Evolutionary conservation across 257 asterid genomes (phyloP).

Genomic region (Fraxinus quadrangulata): DNA sequence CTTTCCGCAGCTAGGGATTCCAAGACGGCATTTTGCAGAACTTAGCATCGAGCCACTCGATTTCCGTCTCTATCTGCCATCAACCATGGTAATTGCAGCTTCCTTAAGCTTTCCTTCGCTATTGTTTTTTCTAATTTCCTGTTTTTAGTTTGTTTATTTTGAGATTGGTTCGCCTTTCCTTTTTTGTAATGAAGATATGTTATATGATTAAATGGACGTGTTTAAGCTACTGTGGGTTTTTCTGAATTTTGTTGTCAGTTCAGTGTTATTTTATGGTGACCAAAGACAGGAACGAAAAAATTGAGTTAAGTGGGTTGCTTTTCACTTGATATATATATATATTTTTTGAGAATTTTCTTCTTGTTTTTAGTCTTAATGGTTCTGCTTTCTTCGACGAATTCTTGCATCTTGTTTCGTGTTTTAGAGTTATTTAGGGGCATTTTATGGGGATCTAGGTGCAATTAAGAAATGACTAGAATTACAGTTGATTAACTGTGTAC

Average conservation of each 20-base stretch:
- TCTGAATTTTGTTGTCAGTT: background rate
- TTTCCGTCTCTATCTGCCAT: background rate
- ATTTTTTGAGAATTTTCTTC: no score
- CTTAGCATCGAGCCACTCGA: background rate
- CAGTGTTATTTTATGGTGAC: background rate
- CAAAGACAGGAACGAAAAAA: no score
- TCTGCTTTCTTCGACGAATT: no score
- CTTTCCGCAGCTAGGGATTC: constrained; percentile 24
- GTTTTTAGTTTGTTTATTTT: background rate
- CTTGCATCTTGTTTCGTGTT: background rate
- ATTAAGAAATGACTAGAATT: background rate
- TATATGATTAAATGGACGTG: background rate
- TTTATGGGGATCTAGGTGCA: background rate
- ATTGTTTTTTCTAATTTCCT: background rate
- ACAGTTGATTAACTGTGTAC: background rate
- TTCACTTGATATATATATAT: no score
- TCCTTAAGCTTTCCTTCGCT: background rate
- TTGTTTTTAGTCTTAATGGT: no score
- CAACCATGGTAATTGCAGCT: constrained; percentile 30
- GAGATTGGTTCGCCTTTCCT: background rate
- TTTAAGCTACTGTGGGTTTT: background rate
- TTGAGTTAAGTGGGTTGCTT: background rate
- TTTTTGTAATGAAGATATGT: background rate
- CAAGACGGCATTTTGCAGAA: constrained; percentile 15
- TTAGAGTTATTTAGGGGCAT: background rate